These are phyloP conservation scores for Paragyromitra xinjiangensis DNA, from an alignment of 495 filamentous ascomycete genomes.

Conservation along the genomic window DNA sequence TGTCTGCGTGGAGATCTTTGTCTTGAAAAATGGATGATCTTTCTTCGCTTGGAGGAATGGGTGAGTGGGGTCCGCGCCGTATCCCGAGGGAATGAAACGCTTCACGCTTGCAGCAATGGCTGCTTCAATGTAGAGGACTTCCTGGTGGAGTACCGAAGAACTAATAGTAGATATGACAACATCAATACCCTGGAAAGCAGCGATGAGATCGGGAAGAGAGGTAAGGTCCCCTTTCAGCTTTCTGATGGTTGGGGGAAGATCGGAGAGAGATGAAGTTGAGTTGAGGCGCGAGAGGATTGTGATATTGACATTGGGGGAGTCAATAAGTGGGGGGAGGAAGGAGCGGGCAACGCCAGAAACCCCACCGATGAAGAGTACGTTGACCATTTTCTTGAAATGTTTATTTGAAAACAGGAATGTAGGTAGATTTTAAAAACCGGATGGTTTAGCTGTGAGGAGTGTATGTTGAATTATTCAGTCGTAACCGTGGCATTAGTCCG, in stretches of 20 bases:
- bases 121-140: constrained; percentile 64
- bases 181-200: constrained; percentile 58
- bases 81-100: constrained; percentile 67
- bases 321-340: constrained; percentile 35
- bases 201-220: constrained; percentile 20
- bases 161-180: constrained; percentile 60
- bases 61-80: constrained; percentile 55
- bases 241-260: constrained; percentile 24
- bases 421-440: not conserved
- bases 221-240: constrained; percentile 26
- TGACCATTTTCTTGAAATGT: constrained; percentile 2
- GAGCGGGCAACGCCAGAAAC: constrained; percentile 34
- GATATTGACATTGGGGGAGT: constrained; percentile 21
- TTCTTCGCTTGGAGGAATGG: not conserved
- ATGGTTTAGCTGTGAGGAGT: not conserved
- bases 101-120: constrained; percentile 65
- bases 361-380: constrained; percentile 8
- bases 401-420: not conserved
- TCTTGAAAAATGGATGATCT: constrained; percentile 24
- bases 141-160: constrained; percentile 51
- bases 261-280: not conserved
- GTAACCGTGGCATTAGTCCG: not conserved
- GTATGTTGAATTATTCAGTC: not conserved
- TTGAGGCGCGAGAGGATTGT: constrained; percentile 31
- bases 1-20: constrained; percentile 16